Base-by-base conservation (phyloP, 2,329 filamentous ascomycete species). In the Fusarium domesticum region DNA sequence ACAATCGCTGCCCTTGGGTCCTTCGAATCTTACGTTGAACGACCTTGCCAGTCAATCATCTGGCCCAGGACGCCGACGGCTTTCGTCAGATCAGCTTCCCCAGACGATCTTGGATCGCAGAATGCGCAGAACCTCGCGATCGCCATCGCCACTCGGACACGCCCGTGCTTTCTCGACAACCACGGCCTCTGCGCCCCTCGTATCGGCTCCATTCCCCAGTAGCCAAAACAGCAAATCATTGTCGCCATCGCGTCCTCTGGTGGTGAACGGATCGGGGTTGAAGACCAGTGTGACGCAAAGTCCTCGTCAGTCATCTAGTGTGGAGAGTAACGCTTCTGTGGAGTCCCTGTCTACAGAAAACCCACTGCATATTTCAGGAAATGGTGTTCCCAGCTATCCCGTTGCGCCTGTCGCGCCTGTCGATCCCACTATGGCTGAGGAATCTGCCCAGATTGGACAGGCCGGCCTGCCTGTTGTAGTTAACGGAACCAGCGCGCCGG, bases 71-170 rank as follows among this genome's bases (percentile, higher is more conserved):
- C 68, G 74, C 32, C 69, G 73, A 20, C 68, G 76, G 11, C 59
- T 75, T 10, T 80, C 78, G 1, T 75, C 75, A 2, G 78, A 80
- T 35, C 74, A 79, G 48, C 62, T 75, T 4, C 74, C 77, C 0
- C 77, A 78, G 55, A 71, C 72, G 10, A 70, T 80, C 18, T 65
- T 80, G 6, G 76, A 80, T 42, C 69, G 74, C 18, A 66, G 76
- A 31, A 78, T 79, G 62, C 71, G 70, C 53, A 69, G 75, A 30
- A 72, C 72, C 2, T 80, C 77, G 2, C 70, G 77, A 12, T 81
- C 78, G 5, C 78, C 77, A 11, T 82, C 78, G 4, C 77, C 78
- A 1, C 62, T 78, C 2, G 74, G 76, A 4, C 76, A 78, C 45
- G 62, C 66, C 34, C 70, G 75, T 37, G 68, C 70, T 2, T 68